A percentile compares a stretch with the other conserved stretches of the same genome.
These are phyloP conservation scores for Willaertia magna DNA, from an alignment of 208 protist species.

Conservation along the genomic window DNA sequence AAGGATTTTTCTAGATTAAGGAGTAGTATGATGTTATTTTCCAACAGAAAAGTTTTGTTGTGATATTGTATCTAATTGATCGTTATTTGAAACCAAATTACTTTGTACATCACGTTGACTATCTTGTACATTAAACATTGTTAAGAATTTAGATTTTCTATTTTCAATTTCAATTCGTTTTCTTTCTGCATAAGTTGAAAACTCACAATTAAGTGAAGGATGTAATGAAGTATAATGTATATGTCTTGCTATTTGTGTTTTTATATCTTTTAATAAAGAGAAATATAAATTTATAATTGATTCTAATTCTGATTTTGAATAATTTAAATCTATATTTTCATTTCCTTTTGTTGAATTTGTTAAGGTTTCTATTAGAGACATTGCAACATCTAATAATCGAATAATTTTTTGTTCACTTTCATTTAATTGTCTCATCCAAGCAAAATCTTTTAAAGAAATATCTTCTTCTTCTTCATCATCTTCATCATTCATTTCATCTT, in stretches of 20 bases:
- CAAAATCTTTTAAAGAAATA: neutral
- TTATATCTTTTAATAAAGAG: neutral
- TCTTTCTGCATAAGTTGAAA: neutral
- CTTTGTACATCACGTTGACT: too few species aligned
- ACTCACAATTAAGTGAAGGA: neutral
- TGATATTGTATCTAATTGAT: too few species aligned
- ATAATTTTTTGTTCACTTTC: too few species aligned
- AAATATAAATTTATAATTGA: neutral
- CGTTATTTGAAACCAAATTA: too few species aligned
- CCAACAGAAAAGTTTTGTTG: too few species aligned
- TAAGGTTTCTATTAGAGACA: neutral
- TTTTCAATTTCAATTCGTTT: neutral
- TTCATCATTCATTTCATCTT: neutral
- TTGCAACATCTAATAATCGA: neutral
- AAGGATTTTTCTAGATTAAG: too few species aligned
- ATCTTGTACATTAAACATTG: too few species aligned
- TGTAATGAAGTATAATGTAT: neutral
- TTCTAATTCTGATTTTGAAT: too few species aligned
- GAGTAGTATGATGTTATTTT: too few species aligned
- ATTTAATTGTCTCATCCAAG: neutral
- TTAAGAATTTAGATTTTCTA: neutral
- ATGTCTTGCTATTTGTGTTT: neutral
- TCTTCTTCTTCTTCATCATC: neutral
- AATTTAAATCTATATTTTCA: neutral
- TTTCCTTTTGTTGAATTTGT: neutral